A percentile compares a stretch with the other conserved stretches of the same genome.
Evolutionary conservation across 768 basidiomycete species (phyloP).

Genomic region (Termitomyces sp.): DNA sequence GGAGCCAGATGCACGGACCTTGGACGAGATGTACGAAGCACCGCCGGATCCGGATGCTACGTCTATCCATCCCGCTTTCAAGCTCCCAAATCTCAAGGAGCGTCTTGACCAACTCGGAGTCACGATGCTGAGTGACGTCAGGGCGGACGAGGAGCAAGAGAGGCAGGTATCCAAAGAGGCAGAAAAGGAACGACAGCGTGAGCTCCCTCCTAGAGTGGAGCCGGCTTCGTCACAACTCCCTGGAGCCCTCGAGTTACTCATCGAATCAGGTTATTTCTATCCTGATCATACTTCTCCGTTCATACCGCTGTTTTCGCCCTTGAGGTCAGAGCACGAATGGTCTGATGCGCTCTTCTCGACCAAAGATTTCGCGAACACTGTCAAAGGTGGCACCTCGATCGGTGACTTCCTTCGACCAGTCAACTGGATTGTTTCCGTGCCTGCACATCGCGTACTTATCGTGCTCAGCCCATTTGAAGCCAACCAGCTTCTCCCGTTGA

Average conservation of each 20-base stretch:
- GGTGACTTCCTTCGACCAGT: conserved; percentile 37
- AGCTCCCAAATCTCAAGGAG: conserved; percentile 21
- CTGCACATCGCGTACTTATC: conserved; percentile 23
- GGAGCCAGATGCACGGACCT: conserved; percentile 34
- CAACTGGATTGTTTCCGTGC: conserved; percentile 40
- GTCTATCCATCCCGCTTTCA: conserved; percentile 8
- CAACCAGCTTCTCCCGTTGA: conserved; percentile 32
- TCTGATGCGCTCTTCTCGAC: conserved; percentile 28
- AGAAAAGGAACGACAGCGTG: conserved; percentile 38
- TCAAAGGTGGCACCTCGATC: conserved; percentile 16
- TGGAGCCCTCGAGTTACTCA: neutral
- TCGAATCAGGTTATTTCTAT: neutral
- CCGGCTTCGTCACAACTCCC: conserved; percentile 19
- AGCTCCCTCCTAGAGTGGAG: conserved; percentile 30
- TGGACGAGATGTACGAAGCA: conserved; percentile 37
- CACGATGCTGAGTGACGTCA: conserved; percentile 15
- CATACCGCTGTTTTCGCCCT: conserved; percentile 4
- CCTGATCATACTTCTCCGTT: neutral
- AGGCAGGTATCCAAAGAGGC: conserved; percentile 44
- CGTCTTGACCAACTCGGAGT: conserved; percentile 29
- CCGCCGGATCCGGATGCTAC: neutral
- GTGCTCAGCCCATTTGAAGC: conserved; percentile 42
- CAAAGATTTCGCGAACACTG: conserved; percentile 33
- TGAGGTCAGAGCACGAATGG: conserved; percentile 19
- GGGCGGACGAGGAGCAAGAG: conserved; percentile 50